Evolutionary conservation across 129 eudicot genomes (phyloP), one percentile per base, ranked within the genome.

Genomic region (Artemisia argyi): DNA sequence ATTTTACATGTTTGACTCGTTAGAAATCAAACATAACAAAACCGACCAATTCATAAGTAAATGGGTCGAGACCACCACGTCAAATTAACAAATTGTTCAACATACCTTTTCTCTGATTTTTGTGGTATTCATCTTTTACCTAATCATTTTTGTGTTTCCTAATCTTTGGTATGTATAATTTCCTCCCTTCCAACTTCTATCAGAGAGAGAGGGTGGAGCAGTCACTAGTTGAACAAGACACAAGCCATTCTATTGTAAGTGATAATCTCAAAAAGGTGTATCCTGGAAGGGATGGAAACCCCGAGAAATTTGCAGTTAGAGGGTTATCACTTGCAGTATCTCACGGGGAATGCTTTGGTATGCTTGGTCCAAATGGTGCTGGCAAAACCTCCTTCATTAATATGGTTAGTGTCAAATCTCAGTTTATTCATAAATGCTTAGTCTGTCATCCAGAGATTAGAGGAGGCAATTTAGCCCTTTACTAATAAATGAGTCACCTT

Each of bases 321-420:
- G 97, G 89, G 30, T 49, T 91, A 66, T 91, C 92, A 57, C 97
- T 91, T 86, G 97, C 90, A 59, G 82, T 88, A 75, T 85, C 92
- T 48, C 85, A 75, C 72, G 89, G 95, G 73, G 97, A 84, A 72
- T 91, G 97, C 80, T 91, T 91, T 80, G 97, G 97, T 74, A 88
- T 91, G 95, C 97, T 91, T 76, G 97, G 97, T 63, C 97, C 97
- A 3, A 91, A 91, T 65, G 97, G 97, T 73, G 97, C 97, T 49
- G 97, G 97, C 32, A 91, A 91, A 82, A 91, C 97, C 59, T 83
- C 97, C 50, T 91, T 91, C 57, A 91, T 91, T 54, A 91, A 80
- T 62, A 91, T 91, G 96, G 96, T 91, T 28, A 82, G 97, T 84
- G 65, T 71, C 59, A 76, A 71, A 39, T 7, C 46, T 1, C 46